Evolutionary conservation across 228 moss, liverwort and hornwort genomes (phyloP).

Genomic region (Sphagnum magellanicum): DNA sequence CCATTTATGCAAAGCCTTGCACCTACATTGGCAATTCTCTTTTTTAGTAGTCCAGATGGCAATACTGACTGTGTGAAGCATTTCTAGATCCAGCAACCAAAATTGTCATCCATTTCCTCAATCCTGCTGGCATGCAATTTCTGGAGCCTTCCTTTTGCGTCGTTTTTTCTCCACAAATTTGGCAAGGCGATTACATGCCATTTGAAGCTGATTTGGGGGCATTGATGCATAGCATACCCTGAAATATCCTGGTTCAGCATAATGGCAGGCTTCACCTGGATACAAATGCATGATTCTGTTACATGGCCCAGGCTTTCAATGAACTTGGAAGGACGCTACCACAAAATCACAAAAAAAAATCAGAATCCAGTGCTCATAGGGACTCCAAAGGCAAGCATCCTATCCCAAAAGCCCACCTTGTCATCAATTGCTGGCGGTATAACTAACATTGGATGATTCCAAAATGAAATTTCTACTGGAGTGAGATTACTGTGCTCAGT

Average conservation of each 20-base stretch:
- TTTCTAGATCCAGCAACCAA: not conserved
- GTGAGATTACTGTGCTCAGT: not conserved
- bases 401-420: not conserved
- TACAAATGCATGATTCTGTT: not conserved
- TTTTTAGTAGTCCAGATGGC: too few relatives aligned
- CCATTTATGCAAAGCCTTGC: too few relatives aligned
- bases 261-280: conserved; percentile 88
- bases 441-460: too few relatives aligned
- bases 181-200: conserved; percentile 62
- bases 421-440: not conserved
- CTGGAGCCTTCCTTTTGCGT: conserved; percentile 58
- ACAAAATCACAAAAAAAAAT: not conserved
- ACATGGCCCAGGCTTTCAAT: not conserved
- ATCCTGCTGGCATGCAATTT: conserved; percentile 5
- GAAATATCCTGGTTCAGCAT: conserved; percentile 87
- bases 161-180: conserved; percentile 64
- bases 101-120: conserved; percentile 14
- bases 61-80: too few relatives aligned
- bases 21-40: too few relatives aligned
- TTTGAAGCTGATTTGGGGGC: conserved; percentile 54
- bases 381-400: not conserved
- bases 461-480: too few relatives aligned
- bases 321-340: not conserved
- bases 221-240: conserved; percentile 96
- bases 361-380: not conserved